Evolutionary conservation across 2,329 filamentous ascomycete species (phyloP).

Genomic region (Polytolypa hystricis): DNA sequence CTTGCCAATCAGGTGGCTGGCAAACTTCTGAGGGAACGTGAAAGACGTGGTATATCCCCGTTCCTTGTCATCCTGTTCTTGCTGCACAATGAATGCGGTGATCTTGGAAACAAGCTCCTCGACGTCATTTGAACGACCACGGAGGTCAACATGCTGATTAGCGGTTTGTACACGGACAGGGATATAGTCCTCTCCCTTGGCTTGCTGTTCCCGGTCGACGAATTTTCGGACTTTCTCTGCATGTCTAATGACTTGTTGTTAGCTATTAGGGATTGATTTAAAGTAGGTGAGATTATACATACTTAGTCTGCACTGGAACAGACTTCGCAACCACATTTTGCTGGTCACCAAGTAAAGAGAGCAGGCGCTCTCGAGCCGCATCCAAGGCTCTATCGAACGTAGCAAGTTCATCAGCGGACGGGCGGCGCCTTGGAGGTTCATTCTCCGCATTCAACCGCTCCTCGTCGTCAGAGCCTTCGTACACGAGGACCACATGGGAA

Average conservation of each 20-base stretch:
- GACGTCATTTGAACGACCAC: conserved; percentile 64
- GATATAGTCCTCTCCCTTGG: conserved; percentile 38
- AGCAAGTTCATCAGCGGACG: conserved; percentile 43
- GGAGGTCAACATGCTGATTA: conserved; percentile 52
- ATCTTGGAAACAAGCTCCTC: conserved; percentile 63
- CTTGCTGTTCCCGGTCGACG: conserved; percentile 45
- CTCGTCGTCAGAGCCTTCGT: conserved; percentile 30
- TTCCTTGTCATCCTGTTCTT: conserved; percentile 87
- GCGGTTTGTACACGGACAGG: conserved; percentile 47
- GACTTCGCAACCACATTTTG: conserved; percentile 44
- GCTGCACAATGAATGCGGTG: conserved; percentile 67
- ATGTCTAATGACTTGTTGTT: conserved; percentile 32
- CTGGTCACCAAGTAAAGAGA: conserved; percentile 43
- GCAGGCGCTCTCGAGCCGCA: conserved; percentile 47
- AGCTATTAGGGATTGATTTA: background rate
- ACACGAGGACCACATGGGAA: conserved; percentile 38
- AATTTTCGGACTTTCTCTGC: conserved; percentile 53
- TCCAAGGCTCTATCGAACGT: conserved; percentile 47
- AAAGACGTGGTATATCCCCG: conserved; percentile 77
- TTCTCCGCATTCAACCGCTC: conserved; percentile 36
- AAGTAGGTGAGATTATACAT: conserved; percentile 14
- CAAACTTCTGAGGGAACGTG: conserved; percentile 89
- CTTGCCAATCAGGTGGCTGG: conserved; percentile 68
- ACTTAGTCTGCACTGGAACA: conserved; percentile 45
- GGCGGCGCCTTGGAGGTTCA: conserved; percentile 44